Evolutionary conservation across 2,329 filamentous ascomycete genomes (phyloP).

Genomic region (Coniochaeta sp.): DNA sequence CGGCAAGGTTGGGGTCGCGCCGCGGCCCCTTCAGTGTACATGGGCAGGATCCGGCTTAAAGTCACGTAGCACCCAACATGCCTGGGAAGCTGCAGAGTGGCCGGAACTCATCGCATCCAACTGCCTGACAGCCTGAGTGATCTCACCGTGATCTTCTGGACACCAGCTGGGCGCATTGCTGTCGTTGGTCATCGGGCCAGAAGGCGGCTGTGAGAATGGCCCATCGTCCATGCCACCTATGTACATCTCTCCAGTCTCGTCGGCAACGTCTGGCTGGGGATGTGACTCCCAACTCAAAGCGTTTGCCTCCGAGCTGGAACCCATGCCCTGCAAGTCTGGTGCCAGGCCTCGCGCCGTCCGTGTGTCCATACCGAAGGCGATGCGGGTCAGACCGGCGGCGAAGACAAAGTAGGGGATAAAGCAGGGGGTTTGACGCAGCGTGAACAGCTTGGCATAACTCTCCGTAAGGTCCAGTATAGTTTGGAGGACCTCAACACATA

Average conservation of each 20-base stretch:
- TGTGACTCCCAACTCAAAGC: no score
- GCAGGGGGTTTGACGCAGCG: slow-evolving; percentile 20
- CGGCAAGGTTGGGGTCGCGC: no score
- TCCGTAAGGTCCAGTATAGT: slow-evolving; percentile 23
- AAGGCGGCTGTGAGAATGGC: background rate
- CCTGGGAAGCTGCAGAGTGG: background rate
- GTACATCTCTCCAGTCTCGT: background rate
- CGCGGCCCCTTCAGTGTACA: no score
- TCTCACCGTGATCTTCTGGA: background rate
- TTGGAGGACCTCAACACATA: slow-evolving; percentile 23
- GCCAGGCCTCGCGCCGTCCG: no score
- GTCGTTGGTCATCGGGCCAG: background rate
- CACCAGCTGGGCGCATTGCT: background rate
- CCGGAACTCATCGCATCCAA: background rate
- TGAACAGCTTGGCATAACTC: slow-evolving; percentile 22
- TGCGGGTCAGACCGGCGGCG: slow-evolving; percentile 3
- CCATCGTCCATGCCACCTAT: background rate
- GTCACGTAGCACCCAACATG: background rate
- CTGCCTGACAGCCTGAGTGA: background rate
- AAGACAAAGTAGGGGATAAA: slow-evolving; percentile 24
- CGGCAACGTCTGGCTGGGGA: background rate
- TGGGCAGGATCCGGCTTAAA: background rate
- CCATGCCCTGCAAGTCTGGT: no score
- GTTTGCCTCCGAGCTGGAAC: background rate
- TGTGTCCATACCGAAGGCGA: background rate